Conservation (phyloP, 2,329 filamentous ascomycete species). For the Colletotrichum phormii region DNA sequence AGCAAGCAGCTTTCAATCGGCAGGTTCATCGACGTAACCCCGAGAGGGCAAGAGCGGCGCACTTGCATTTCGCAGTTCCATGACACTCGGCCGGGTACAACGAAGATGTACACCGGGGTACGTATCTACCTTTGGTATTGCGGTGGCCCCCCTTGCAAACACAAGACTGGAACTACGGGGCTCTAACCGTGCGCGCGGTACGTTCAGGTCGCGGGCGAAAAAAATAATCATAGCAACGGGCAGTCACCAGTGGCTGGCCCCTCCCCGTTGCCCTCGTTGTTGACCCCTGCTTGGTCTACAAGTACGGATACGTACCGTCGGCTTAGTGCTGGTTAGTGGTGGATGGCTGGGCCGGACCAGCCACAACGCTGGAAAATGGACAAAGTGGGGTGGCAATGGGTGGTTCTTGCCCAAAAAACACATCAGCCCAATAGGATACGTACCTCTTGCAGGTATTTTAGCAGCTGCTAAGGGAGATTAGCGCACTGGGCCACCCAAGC, state of each 20-base stretch:
- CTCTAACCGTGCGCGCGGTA: slow-evolving; percentile 45
- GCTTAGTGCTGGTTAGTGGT: not conserved
- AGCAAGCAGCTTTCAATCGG: not conserved
- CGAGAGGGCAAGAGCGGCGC: not conserved
- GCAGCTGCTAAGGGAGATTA: slow-evolving; percentile 6
- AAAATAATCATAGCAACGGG: not conserved
- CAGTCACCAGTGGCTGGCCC: slow-evolving; percentile 2
- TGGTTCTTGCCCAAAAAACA: not conserved
- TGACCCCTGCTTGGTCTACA: not conserved
- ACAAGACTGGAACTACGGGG: slow-evolving; percentile 19
- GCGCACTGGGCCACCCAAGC: slow-evolving; percentile 20
- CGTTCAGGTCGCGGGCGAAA: slow-evolving; percentile 15
- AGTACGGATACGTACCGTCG: not conserved
- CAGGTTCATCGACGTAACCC: not conserved
- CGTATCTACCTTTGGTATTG: not conserved
- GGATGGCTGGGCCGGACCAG: slow-evolving; percentile 13
- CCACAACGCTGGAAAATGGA: slow-evolving; percentile 10
- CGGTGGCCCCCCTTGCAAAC: slow-evolving; percentile 18
- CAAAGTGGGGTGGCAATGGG: not conserved
- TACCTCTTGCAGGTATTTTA: not conserved
- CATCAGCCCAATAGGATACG: slow-evolving; percentile 3
- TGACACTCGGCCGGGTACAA: not conserved
- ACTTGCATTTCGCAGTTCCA: not conserved
- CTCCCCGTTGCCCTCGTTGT: slow-evolving; percentile 23
- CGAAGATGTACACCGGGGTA: not conserved